These are phyloP conservation scores for Schizosaccharomyces japonicus DNA, from an alignment of 805 yeast genomes.

Conservation along the genomic window DNA sequence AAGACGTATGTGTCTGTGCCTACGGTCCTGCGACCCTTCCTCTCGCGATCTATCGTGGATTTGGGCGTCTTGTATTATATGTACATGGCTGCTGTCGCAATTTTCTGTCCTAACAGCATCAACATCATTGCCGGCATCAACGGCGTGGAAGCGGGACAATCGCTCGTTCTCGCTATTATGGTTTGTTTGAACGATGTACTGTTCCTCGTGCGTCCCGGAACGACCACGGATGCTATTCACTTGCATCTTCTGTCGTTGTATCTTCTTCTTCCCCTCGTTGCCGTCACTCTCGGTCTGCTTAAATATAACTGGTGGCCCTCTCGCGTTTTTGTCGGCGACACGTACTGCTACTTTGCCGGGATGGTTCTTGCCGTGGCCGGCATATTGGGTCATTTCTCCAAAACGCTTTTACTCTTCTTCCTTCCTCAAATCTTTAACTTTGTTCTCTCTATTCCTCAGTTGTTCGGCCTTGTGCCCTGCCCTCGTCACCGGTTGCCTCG, in stretches of 20 bases:
- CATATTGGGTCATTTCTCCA: slow-evolving; percentile 84
- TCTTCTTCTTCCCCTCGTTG: slow-evolving; percentile 62
- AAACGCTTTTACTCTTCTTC: slow-evolving; percentile 65
- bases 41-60: slow-evolving; percentile 11
- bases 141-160: slow-evolving; percentile 91
- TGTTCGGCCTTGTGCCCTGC: slow-evolving; percentile 67
- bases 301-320: slow-evolving; percentile 81
- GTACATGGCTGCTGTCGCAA: slow-evolving; percentile 79
- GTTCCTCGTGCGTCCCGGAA: slow-evolving; percentile 21
- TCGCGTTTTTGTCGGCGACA: slow-evolving; percentile 85
- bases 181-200: slow-evolving; percentile 54
- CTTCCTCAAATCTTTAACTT: slow-evolving; percentile 83
- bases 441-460: slow-evolving; percentile 73
- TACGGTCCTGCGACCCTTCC: slow-evolving; percentile 26
- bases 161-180: slow-evolving; percentile 48
- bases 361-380: slow-evolving; percentile 97
- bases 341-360: slow-evolving; percentile 92
- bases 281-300: slow-evolving; percentile 55
- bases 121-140: slow-evolving; percentile 90
- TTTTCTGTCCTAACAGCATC: slow-evolving; percentile 87
- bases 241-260: slow-evolving; percentile 66
- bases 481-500: slow-evolving; percentile 87
- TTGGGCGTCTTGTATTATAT: slow-evolving; percentile 34
- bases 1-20: slow-evolving; percentile 76
- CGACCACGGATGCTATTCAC: slow-evolving; percentile 35